These are phyloP conservation scores for Lentinus polychrous DNA, from an alignment of 1,284 basidiomycete species.

Conservation along the genomic window DNA sequence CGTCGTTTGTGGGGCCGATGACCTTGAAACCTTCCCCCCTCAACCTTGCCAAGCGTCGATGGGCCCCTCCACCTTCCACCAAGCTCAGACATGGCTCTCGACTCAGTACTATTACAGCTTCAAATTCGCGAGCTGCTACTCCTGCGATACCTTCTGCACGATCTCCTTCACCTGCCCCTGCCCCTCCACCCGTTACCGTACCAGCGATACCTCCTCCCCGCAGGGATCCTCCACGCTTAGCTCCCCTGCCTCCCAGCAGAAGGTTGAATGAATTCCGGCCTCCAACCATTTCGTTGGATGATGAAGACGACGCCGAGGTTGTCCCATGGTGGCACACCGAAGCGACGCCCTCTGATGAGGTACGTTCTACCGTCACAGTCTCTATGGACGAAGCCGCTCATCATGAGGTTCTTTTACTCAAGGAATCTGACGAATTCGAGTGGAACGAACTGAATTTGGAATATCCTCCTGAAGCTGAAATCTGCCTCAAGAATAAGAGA, in stretches of 20 bases:
- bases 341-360: neutral
- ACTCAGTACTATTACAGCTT: neutral
- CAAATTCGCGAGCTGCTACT: neutral
- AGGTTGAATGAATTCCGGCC: too few relatives aligned
- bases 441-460: neutral
- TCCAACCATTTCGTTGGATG: too few relatives aligned
- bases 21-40: constrained; percentile 45
- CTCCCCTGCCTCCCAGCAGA: too few relatives aligned
- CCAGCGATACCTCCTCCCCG: too few relatives aligned
- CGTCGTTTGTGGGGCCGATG: constrained; percentile 18
- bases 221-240: too few relatives aligned
- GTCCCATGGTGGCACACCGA: neutral
- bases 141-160: neutral
- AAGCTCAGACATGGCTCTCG: neutral
- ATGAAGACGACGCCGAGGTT: neutral
- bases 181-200: too few relatives aligned
- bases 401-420: too few relatives aligned
- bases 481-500: neutral
- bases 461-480: neutral
- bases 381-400: too few relatives aligned
- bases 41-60: constrained; percentile 46
- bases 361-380: neutral
- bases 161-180: neutral
- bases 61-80: constrained; percentile 29
- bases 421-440: neutral